Percentiles rank a stretch among this genome's conserved stretches.
These are phyloP conservation scores for Fusarium floridanum DNA, from an alignment of 2,329 filamentous ascomycete genomes.

Conservation along the genomic window DNA sequence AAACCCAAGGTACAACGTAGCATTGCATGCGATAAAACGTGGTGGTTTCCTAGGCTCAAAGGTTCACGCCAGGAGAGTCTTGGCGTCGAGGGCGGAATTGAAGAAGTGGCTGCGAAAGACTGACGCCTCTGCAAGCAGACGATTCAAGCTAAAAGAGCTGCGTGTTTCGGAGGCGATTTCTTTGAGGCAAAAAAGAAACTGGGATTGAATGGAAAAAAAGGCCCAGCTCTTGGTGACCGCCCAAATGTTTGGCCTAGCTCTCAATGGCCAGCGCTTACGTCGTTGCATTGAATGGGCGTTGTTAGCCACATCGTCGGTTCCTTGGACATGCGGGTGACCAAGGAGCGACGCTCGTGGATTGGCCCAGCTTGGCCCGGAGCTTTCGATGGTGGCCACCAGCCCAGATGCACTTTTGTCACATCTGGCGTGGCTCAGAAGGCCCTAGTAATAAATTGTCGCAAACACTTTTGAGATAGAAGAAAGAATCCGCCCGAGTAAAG, in stretches of 20 bases:
- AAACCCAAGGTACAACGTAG: background rate
- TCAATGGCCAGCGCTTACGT: conserved; percentile 15
- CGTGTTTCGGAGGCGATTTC: background rate
- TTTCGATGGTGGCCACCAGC: conserved; percentile 20
- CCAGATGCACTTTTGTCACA: conserved; percentile 1
- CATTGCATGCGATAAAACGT: conserved; percentile 14
- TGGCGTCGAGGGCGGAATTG: background rate
- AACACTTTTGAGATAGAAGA: background rate
- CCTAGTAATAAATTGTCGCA: background rate
- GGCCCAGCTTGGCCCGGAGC: conserved; percentile 3
- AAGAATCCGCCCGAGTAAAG: background rate
- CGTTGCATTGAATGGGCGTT: conserved; percentile 17
- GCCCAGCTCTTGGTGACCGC: conserved; percentile 18
- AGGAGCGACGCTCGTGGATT: conserved; percentile 9
- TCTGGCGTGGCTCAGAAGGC: background rate
- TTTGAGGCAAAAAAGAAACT: background rate
- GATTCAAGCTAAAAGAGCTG: background rate
- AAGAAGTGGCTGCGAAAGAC: background rate
- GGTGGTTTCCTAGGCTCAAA: conserved; percentile 15
- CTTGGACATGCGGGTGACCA: conserved; percentile 10
- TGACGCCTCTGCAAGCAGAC: background rate
- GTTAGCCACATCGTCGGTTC: conserved; percentile 14
- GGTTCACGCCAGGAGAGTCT: conserved; percentile 21
- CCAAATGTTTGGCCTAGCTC: background rate
- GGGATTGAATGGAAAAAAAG: background rate